Base-by-base conservation (phyloP, 441 rosid species). In the Pelargonium fulgidum region DNA sequence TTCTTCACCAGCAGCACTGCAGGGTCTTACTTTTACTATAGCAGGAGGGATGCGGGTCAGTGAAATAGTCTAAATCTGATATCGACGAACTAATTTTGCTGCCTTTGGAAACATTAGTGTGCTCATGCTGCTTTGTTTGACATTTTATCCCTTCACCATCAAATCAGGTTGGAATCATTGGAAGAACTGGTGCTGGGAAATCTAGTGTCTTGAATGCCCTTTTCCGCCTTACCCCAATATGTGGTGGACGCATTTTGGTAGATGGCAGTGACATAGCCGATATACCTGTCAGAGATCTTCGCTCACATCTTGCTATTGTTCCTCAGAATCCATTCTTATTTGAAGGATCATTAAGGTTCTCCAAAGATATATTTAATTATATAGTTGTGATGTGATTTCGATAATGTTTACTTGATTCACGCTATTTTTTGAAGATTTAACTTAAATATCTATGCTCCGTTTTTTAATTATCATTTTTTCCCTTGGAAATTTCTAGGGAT, bases 161-260 rank as follows among this genome's bases (percentile, higher is more conserved):
- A 29, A 65, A 75, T 63, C 79, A 92, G 99, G 97, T 89, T 68
- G 99, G 96, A 75, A 83, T 94, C 62, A 85, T 94, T 45, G 97
- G 98, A 76, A 87, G 99, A 87, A 94, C 99, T 7, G 98, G 99
- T 74, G 97, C 97, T 5, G 99, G 99, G 69, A 94, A 94, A 77
- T 92, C 99, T 26, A 92, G 96, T 42, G 62, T 94, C 75, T 81
- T 94, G 86, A 94, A 90, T 83, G 94, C 93, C 29, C 94, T 94
- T 72, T 89, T 94, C 80, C 86, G 91, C 78, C 98, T 94, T 16
- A 77, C 82, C 66, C 88, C 90, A 45, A 75, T 92, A 72, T 82
- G 84, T 54, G 68, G 78, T 33, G 99, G 98, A 68, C 70, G 73
- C 73, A 85, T 94, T 79, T 68, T 83, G 74, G 97, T 94, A 36